These are phyloP conservation scores for Aspergillus tanneri DNA, from an alignment of 2,329 filamentous ascomycete species.

Conservation along the genomic window DNA sequence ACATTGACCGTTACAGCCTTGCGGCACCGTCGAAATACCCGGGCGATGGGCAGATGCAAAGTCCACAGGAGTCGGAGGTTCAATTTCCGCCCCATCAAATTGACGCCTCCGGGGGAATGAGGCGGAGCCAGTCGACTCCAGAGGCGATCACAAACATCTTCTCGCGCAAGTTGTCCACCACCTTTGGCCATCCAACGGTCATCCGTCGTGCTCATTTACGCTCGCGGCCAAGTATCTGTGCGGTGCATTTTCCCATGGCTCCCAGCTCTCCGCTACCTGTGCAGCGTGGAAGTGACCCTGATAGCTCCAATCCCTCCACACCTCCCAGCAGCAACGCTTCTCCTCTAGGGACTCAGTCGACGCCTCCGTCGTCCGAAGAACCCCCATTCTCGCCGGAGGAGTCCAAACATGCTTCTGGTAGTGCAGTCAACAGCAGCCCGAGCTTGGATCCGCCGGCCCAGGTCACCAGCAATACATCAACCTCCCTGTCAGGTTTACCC, in stretches of 20 bases:
- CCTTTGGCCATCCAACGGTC: slow-evolving; percentile 43
- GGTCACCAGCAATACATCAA: slow-evolving; percentile 2
- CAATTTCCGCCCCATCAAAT: not conserved
- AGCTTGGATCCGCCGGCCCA: slow-evolving; percentile 2
- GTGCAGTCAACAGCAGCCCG: slow-evolving; percentile 1
- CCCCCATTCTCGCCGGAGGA: slow-evolving; percentile 23
- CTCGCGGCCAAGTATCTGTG: slow-evolving; percentile 33
- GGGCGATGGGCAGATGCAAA: not conserved
- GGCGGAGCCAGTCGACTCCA: slow-evolving; percentile 27
- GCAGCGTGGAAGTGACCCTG: slow-evolving; percentile 29
- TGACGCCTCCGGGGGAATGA: not conserved
- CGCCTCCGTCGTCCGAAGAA: slow-evolving; percentile 37
- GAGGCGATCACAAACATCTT: slow-evolving; percentile 34
- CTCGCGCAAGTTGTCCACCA: slow-evolving; percentile 39
- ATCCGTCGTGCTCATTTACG: slow-evolving; percentile 39
- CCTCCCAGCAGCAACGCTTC: slow-evolving; percentile 30
- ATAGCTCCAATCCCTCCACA: slow-evolving; percentile 37
- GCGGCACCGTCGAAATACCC: not conserved
- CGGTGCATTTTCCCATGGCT: slow-evolving; percentile 17
- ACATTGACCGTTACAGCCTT: not conserved
- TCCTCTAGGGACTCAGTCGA: slow-evolving; percentile 33
- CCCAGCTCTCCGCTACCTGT: slow-evolving; percentile 16
- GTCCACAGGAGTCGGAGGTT: not conserved
- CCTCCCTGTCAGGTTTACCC: slow-evolving; percentile 15
- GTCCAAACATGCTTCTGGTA: slow-evolving; percentile 8